Conservation (phyloP, 2,329 filamentous ascomycete species). For the Coniochaeta sp. region DNA sequence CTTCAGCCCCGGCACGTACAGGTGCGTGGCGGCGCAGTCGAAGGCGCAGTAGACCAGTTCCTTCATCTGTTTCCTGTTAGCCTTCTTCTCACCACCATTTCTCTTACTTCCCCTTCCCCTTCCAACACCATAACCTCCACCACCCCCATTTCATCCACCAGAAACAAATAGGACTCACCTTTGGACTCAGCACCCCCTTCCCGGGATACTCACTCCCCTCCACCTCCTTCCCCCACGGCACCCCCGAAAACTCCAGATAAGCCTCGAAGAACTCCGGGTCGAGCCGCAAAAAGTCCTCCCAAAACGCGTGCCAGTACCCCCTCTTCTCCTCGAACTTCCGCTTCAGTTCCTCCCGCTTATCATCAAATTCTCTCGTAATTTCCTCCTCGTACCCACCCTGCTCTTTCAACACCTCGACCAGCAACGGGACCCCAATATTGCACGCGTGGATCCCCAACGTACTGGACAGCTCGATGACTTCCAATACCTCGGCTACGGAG, state of each 20-base stretch:
- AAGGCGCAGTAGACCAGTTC: constrained; percentile 42
- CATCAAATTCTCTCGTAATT: constrained; percentile 25
- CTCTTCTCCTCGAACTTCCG: constrained; percentile 34
- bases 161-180: constrained; percentile 22
- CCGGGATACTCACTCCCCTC: constrained; percentile 9
- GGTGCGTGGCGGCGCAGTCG: constrained; percentile 37
- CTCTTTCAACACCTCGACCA: constrained; percentile 38
- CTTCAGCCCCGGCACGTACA: constrained; percentile 38
- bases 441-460: constrained; percentile 39
- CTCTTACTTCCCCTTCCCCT: too few species aligned
- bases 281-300: constrained; percentile 34
- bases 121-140: too few species aligned
- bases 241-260: constrained; percentile 36
- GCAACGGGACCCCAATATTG: constrained; percentile 36
- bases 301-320: constrained; percentile 38
- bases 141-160: constrained; percentile 15
- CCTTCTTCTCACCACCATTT: too few species aligned
- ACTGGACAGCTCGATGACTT: constrained; percentile 33
- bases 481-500: constrained; percentile 32
- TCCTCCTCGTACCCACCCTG: constrained; percentile 21
- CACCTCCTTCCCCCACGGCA: constrained; percentile 30
- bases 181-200: constrained; percentile 29
- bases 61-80: constrained; percentile 21
- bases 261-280: constrained; percentile 40
- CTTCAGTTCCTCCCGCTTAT: constrained; percentile 28